Conservation (phyloP, 768 basidiomycete species). For the Kockovaella imperatae region DNA sequence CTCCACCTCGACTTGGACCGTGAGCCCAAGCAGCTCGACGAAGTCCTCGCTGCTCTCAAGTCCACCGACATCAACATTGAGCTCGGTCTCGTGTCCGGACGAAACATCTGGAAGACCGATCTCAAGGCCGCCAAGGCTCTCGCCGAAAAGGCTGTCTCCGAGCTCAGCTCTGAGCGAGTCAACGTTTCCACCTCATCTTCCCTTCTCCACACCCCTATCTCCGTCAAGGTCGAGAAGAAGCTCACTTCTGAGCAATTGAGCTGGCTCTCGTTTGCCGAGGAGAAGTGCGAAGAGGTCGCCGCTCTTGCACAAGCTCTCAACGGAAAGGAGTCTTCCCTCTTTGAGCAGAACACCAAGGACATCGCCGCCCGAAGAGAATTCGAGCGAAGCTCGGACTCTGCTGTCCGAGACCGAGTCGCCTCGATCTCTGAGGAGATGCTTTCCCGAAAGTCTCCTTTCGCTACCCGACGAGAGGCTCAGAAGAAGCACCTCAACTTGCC, state of each 20-base stretch:
- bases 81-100: constrained; percentile 91
- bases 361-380: constrained; percentile 92
- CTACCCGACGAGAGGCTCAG: constrained; percentile 77
- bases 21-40: constrained; percentile 79
- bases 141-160: constrained; percentile 73
- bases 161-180: constrained; percentile 72
- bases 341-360: constrained; percentile 81
- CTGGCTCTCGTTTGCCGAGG: constrained; percentile 97
- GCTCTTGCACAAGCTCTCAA: constrained; percentile 75
- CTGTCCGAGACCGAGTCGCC: constrained; percentile 89
- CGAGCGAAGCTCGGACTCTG: constrained; percentile 84
- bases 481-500: constrained; percentile 81
- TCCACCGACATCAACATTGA: constrained; percentile 72
- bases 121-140: constrained; percentile 71
- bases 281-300: constrained; percentile 89
- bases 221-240: constrained; percentile 84
- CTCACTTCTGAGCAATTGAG: constrained; percentile 81
- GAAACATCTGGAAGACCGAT: constrained; percentile 99
- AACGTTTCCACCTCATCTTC: constrained; percentile 94
- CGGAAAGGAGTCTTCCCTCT: constrained; percentile 68
- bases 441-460: constrained; percentile 81
- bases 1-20: constrained; percentile 96
- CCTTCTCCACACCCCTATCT: constrained; percentile 95
- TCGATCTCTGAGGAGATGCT: constrained; percentile 79
- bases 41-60: constrained; percentile 74